These are phyloP conservation scores for Fraxinus latifolia DNA, from an alignment of 305 asterid genomes.

Conservation along the genomic window DNA sequence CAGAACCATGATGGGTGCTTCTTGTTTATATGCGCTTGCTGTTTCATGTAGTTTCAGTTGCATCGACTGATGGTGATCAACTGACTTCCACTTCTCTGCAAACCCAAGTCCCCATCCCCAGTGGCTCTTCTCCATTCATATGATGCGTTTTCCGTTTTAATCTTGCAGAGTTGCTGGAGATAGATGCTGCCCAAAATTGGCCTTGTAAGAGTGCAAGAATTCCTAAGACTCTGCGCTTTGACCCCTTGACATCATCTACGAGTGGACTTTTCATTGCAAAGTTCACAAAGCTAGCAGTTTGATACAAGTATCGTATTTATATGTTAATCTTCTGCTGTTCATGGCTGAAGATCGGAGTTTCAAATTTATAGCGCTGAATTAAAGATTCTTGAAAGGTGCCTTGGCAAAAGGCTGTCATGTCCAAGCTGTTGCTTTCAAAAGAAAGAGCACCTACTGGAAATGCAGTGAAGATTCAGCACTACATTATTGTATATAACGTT, in stretches of 20 bases:
- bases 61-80: neutral
- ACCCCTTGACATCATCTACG: constrained; percentile 69
- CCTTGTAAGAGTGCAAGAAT: constrained; percentile 66
- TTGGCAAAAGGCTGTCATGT: neutral
- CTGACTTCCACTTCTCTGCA: neutral
- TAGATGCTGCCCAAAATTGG: constrained; percentile 64
- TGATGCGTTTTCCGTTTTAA: constrained; percentile 7
- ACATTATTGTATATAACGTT: neutral
- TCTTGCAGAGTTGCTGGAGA: constrained; percentile 68
- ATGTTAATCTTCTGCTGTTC: neutral
- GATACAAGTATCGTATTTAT: constrained; percentile 19
- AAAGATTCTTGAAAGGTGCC: neutral
- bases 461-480: neutral
- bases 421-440: neutral
- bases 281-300: constrained; percentile 57
- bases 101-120: neutral
- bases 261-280: constrained; percentile 89
- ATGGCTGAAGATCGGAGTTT: neutral
- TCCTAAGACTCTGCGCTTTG: constrained; percentile 69
- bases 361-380: neutral
- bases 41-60: neutral
- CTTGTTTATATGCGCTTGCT: neutral
- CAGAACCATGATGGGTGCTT: neutral
- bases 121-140: neutral
- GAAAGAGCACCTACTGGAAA: neutral